Percentiles rank a stretch among this genome's conserved stretches.
Conservation (phyloP, 257 asterid genomes). For the Galeopsis tetrahit region DNA sequence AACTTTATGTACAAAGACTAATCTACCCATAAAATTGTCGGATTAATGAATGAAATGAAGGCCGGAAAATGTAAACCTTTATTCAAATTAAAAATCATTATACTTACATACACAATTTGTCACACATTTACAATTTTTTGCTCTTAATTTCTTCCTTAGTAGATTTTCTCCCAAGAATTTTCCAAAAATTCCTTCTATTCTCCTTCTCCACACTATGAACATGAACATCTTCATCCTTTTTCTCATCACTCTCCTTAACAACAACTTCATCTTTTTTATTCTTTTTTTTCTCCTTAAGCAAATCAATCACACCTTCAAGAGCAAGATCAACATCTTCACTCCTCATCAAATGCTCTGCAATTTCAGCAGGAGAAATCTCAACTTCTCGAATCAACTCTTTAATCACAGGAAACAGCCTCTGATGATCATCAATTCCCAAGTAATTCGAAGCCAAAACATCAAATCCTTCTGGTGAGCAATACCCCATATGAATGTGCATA, state of each 20-base stretch:
- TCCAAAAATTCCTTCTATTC: slow-evolving; percentile 29
- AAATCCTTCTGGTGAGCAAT: slow-evolving; percentile 62
- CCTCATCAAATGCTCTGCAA: slow-evolving; percentile 85
- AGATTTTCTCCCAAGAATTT: slow-evolving; percentile 15
- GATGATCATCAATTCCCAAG: slow-evolving; percentile 49
- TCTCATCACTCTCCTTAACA: neutral
- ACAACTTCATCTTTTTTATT: slow-evolving; percentile 25
- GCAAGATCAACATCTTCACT: slow-evolving; percentile 61
- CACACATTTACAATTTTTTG: slow-evolving; percentile 5
- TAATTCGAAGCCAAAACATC: slow-evolving; percentile 63
- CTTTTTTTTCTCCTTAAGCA: slow-evolving; percentile 49
- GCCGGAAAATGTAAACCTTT: too few species aligned
- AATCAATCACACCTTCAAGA: slow-evolving; percentile 58
- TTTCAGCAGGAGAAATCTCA: slow-evolving; percentile 67
- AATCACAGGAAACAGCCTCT: slow-evolving; percentile 41
- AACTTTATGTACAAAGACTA: too few species aligned
- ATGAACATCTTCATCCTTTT: slow-evolving; percentile 18
- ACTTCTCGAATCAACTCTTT: slow-evolving; percentile 48
- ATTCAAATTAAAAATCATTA: neutral
- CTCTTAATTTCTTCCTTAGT: slow-evolving; percentile 19
- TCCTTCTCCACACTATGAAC: slow-evolving; percentile 17
- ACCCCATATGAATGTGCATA: slow-evolving; percentile 82
- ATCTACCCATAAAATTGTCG: too few species aligned
- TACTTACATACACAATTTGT: neutral
- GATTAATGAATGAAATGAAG: too few species aligned